Base-by-base conservation (phyloP, 306 rosid genomes). In the Rosa lucieae region DNA sequence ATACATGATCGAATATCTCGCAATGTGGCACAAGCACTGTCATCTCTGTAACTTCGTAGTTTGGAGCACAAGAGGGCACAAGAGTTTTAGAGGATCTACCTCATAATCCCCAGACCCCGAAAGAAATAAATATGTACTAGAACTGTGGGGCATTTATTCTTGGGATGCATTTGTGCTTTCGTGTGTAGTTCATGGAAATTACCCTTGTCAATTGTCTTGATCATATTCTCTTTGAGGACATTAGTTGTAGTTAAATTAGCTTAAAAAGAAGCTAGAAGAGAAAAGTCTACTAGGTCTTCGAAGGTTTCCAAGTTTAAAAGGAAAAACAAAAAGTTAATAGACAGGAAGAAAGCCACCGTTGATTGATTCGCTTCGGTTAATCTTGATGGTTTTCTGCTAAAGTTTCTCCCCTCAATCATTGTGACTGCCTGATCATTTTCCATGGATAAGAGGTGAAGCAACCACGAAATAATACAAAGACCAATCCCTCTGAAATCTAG, bases 1-100 rank as follows among this genome's bases (percentile, higher is more conserved):
- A 82, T 91, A 51, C 97, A 92, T 52, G 97, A 92, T 76, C 90
- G 97, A 12, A 92, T 91, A 81, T 90, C 99, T 35, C 90, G 88
- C 46, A 92, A 92, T 42, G 97, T 92, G 58, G 85, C 94, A 47
- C 72, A n/a, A 62, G 98, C 93, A 2, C 72, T 95, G 51, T 81
- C 90, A 63, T 86, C 91, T 46, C 82, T 92, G 37, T 32, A 79
- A 84, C 47, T 59, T 18, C 5, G 23, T 53, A 46, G 10, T 6
- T n/a, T 2, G 72, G 73, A 67, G 76, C 76, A 32, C 49, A 23
- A 51, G 43, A 55, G 26, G 58, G 76, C 76, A 32, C 49, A 37
- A 43, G 43, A 55, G 26, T 35, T 47, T 47, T 39, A 10, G 17
- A 2, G 20, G 61, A 76, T 17, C 20, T 26, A 20, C 43, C 32